A percentile compares a stretch with the other conserved stretches of the same genome.
phyloP scores from a whole-genome alignment of 805 yeast species.

The Cyberlindnera japonica region DNA sequence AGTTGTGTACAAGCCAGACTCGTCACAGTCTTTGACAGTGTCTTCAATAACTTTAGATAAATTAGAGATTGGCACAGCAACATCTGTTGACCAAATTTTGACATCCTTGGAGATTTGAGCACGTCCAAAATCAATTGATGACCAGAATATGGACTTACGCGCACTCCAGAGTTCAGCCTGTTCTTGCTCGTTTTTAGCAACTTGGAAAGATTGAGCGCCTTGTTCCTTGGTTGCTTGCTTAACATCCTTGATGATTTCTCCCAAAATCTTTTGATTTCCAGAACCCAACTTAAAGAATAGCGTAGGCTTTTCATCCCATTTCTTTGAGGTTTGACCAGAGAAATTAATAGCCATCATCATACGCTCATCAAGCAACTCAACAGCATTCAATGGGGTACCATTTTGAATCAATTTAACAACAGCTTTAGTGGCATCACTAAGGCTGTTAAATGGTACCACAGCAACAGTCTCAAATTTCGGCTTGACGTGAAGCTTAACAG shows the following conservation, averaged over 20 bases:
- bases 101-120: constrained; percentile 41
- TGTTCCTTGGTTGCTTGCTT: constrained; percentile 46
- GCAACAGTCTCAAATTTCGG: constrained; percentile 65
- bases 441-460: constrained; percentile 61
- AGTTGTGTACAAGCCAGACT: constrained; percentile 50
- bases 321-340: constrained; percentile 48
- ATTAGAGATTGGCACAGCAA: constrained; percentile 73
- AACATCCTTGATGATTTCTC: constrained; percentile 45
- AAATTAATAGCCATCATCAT: constrained; percentile 64
- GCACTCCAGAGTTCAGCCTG: constrained; percentile 70
- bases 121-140: constrained; percentile 62
- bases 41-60: constrained; percentile 59
- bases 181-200: constrained; percentile 55
- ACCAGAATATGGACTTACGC: constrained; percentile 68
- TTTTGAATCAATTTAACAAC: constrained; percentile 57
- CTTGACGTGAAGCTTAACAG: constrained; percentile 61
- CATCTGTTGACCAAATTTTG: constrained; percentile 71
- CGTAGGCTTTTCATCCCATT: constrained; percentile 57
- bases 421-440: constrained; percentile 67
- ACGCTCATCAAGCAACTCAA: constrained; percentile 67
- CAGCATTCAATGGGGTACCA: constrained; percentile 66
- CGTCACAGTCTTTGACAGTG: constrained; percentile 55
- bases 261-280: constrained; percentile 34
- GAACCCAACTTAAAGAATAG: constrained; percentile 63
- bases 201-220: constrained; percentile 50